Percentiles rank a stretch among this genome's conserved stretches.
phyloP scores from a whole-genome alignment of 352 stramenopile genomes.

The Elongisporangium prolatum region DNA sequence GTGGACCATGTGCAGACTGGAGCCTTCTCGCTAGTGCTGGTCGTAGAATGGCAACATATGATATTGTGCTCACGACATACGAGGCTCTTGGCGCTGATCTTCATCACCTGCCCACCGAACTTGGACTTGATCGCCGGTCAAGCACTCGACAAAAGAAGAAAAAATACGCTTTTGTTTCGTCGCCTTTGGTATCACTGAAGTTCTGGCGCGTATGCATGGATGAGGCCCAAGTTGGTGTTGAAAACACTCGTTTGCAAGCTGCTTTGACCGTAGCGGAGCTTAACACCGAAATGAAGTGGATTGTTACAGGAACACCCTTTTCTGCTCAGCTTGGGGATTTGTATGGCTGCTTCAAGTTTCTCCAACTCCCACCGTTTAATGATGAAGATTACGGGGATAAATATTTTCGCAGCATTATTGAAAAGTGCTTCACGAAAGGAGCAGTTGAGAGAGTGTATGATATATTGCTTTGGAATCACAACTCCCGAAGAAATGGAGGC shows the following conservation, averaged over 20 bases:
- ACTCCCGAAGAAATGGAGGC: conserved; percentile 14
- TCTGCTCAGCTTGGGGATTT: conserved; percentile 80
- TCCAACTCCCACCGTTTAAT: conserved; percentile 46
- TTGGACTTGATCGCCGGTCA: conserved; percentile 33
- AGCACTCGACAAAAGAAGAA: conserved; percentile 64
- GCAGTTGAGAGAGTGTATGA: conserved; percentile 40
- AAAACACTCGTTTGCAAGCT: conserved; percentile 66
- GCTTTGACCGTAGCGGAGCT: conserved; percentile 83
- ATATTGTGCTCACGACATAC: conserved; percentile 92
- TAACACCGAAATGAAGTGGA: conserved; percentile 65
- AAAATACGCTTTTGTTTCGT: conserved; percentile 80
- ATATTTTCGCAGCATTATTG: conserved; percentile 33
- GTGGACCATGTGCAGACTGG: conserved; percentile 44
- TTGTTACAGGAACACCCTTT: conserved; percentile 89
- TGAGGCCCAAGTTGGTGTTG: conserved; percentile 89
- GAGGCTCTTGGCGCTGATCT: conserved; percentile 82
- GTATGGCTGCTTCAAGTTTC: conserved; percentile 77
- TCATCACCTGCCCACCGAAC: conserved; percentile 49
- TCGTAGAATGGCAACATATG: conserved; percentile 59
- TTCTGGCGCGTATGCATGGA: conserved; percentile 92
- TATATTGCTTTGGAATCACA: conserved; percentile 37
- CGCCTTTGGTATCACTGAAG: conserved; percentile 78
- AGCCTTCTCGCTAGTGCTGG: conserved; percentile 39
- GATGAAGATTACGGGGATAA: conserved; percentile 18
- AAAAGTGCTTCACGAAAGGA: conserved; percentile 28